Conservation (phyloP, 2,329 filamentous ascomycete genomes). For the Clonostachys rosea region DNA sequence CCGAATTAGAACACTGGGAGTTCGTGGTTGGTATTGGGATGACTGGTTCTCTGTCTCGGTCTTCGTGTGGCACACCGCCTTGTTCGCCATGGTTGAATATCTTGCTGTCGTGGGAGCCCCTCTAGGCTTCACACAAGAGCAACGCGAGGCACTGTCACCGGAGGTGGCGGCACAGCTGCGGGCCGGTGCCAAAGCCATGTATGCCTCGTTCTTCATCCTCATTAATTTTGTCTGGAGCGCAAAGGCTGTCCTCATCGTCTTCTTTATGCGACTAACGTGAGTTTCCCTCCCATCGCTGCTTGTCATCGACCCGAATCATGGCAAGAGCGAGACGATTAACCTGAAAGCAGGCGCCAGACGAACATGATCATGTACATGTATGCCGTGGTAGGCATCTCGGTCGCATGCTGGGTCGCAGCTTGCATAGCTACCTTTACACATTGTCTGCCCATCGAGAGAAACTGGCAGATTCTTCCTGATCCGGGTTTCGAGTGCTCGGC, state of each 20-base stretch:
- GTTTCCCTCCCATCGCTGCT: not conserved
- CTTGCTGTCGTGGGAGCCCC: slow-evolving; percentile 1
- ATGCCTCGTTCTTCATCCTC: slow-evolving; percentile 4
- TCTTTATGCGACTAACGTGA: slow-evolving; percentile 3
- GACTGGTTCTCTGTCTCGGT: slow-evolving; percentile 3
- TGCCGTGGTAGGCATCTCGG: not conserved
- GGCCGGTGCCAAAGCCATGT: slow-evolving; percentile 2
- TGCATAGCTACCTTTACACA: slow-evolving; percentile 2
- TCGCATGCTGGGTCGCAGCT: slow-evolving; percentile 1
- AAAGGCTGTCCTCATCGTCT: slow-evolving; percentile 1
- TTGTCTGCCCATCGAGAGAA: slow-evolving; percentile 1
- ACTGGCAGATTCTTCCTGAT: slow-evolving; percentile 3
- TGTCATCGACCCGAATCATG: not conserved
- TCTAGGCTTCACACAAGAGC: slow-evolving; percentile 2
- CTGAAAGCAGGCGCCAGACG: not conserved
- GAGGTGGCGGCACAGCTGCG: slow-evolving; percentile 1
- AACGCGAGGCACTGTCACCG: slow-evolving; percentile 1
- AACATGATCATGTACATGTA: slow-evolving; percentile 1
- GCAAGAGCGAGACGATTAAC: not conserved
- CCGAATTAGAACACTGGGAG: not conserved
- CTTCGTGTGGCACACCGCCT: slow-evolving; percentile 2
- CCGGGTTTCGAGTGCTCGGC: slow-evolving; percentile 3
- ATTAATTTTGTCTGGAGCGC: slow-evolving; percentile 2
- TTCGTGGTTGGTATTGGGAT: slow-evolving; percentile 1
- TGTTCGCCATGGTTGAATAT: slow-evolving; percentile 3